Evolutionary conservation across 352 stramenopile species (phyloP), one percentile per base, ranked within the genome.

Genomic region (Porosira glacialis): DNA sequence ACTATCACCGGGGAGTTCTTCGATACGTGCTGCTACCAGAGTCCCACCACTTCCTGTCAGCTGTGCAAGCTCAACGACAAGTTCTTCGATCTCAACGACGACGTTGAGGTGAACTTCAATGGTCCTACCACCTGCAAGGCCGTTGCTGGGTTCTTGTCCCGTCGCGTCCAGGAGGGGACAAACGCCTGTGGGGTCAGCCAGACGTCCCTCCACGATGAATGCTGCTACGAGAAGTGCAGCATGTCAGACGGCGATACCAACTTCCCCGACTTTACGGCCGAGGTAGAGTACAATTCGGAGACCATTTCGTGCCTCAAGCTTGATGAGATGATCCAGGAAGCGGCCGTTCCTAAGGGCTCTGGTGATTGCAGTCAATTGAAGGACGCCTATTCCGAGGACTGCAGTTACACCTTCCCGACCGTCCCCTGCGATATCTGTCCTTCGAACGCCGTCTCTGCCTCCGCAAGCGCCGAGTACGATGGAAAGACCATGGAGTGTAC

Each of bases 231-330:
- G 51, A 83, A 79, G 58, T 83, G 75, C 51, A 69, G 41, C 17
- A n/a, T 83, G 19, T 83, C 68, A 28, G 48, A 44, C 17, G 51
- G 22, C 31, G 58, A 31, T 21, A 67, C 59, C 43, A 55, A 78
- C 33, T 13, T 80, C 13, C 69, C 80, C 59, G 75, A 84, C 27
- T 78, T 84, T 21, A 43, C 75, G 19, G 28, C 72, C 48, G 48
- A 57, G 28, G 73, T 84, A 41, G 53, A 63, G 13, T 47, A 80
- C 36, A 61, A 78, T 22, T 69, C 61, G 11, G 67, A 76, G 21
- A 70, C 38, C 19, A 83, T 83, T 13, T 83, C 75, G 48, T 83
- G 75, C 31, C 38, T 67, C n/a, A 68, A 83, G 59, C 68, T 83
- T 17, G 69, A 83, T 39, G 63, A 69, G 13, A 61, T 35, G 19